Evolutionary conservation across 768 basidiomycete genomes (phyloP), one percentile per base, ranked within the genome.

Genomic region (Mrakia blollopis): DNA sequence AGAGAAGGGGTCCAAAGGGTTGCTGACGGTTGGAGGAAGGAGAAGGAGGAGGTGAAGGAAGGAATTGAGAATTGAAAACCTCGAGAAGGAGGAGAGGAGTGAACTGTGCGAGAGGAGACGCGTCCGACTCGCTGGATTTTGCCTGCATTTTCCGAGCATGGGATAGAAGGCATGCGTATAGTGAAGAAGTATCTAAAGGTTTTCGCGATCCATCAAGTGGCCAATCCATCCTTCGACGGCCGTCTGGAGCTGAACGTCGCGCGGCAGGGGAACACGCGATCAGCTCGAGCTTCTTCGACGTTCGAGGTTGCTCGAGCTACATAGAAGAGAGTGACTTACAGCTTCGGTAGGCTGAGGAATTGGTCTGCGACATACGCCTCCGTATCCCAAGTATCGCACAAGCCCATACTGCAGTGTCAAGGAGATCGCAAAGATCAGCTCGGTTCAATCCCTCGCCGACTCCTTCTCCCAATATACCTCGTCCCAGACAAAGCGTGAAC

Each of bases 201-300:
- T 57, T 14, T 57, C 57, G n/a, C 57, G 57, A 28, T 57, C 57
- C 57, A 57, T 57, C 57, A 57, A 11, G 57, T 57, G 70, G 18
- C 70, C 70, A 32, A 71, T 50, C 70, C 70, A 71, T 35, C 32
- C 70, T 32, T 71, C 44, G 30, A 71, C 70, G 44, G 44, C 30
- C 47, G 28, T n/a, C 70, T 71, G 54, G n/a, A 71, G 70, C 70
- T 71, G 35, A 62, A 35, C 1, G 11, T 28, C 61, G 61, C 39
- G 16, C 8, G 25, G 65, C 1, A 39, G 44, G 44, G 50, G 35
- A 28, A 28, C 9, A 57, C 57, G 57, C 57, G 57, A 25, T 25
- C 28, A 25, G 57, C 28, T 57, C 23, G 57, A 23, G 23, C 18
- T n/a, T 37, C 39, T 25, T 37, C 44, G 25, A 10, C 16, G 21